A percentile compares a stretch with the other conserved stretches of the same genome.
Evolutionary conservation across 768 basidiomycete genomes (phyloP).

Genomic region (Leccinum fibrillosum): DNA sequence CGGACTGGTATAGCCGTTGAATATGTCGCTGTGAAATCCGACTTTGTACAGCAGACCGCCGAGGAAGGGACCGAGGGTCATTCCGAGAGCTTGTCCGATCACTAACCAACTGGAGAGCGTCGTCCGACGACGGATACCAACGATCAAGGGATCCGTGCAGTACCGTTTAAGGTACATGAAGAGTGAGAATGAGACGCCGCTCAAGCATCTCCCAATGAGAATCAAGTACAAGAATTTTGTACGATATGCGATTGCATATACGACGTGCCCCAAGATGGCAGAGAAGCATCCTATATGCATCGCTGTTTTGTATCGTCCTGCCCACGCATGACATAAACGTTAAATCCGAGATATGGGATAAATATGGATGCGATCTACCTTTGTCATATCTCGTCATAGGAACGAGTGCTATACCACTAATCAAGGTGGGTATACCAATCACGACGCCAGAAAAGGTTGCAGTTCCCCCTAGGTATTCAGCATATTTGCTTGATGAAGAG

Average conservation of each 20-base stretch:
- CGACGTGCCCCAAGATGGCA: slow-evolving; percentile 49
- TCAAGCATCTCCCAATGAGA: slow-evolving; percentile 65
- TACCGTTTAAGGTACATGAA: slow-evolving; percentile 71
- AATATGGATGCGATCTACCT: slow-evolving; percentile 36
- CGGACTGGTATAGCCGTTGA: slow-evolving; percentile 69
- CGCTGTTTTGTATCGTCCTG: slow-evolving; percentile 55
- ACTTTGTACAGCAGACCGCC: slow-evolving; percentile 46
- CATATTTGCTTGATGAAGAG: slow-evolving; percentile 62
- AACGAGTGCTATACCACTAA: slow-evolving; percentile 56
- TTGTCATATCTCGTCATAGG: slow-evolving; percentile 53
- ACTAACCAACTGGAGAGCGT: slow-evolving; percentile 48
- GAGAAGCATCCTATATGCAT: slow-evolving; percentile 54
- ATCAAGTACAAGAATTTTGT: slow-evolving; percentile 64
- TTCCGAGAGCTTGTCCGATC: slow-evolving; percentile 42
- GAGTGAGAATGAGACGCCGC: slow-evolving; percentile 55
- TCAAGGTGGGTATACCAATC: slow-evolving; percentile 63
- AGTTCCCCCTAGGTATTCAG: slow-evolving; percentile 59
- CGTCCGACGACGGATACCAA: slow-evolving; percentile 45
- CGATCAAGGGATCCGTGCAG: slow-evolving; percentile 59
- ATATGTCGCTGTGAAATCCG: slow-evolving; percentile 52
- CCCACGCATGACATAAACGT: background rate
- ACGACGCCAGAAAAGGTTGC: slow-evolving; percentile 67
- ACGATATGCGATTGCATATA: slow-evolving; percentile 60
- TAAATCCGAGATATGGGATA: background rate
- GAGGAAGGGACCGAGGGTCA: background rate